These are phyloP conservation scores for Fraxinus sp. DNA, from an alignment of 305 asterid species.

Conservation along the genomic window DNA sequence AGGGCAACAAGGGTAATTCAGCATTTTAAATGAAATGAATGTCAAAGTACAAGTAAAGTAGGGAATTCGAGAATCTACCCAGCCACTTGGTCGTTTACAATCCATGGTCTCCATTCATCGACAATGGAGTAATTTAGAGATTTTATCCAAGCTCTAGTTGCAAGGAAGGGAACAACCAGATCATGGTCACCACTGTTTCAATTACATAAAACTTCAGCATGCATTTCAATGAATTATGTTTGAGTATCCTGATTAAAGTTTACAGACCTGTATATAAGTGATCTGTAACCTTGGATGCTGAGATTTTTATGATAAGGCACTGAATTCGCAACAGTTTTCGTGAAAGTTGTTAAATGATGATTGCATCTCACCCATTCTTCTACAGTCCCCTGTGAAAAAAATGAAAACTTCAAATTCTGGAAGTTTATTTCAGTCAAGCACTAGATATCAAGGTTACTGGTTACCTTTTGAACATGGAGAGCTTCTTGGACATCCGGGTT, in stretches of 20 bases:
- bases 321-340: not conserved
- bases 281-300: slow-evolving; percentile 16
- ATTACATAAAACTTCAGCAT: not conserved
- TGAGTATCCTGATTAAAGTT: not conserved
- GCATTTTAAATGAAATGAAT: not conserved
- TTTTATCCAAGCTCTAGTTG: not conserved
- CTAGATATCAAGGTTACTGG: not conserved
- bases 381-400: slow-evolving; percentile 7
- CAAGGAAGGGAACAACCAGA: not conserved
- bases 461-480: slow-evolving; percentile 22
- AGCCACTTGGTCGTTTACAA: slow-evolving; percentile 15
- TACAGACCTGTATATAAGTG: slow-evolving; percentile 25
- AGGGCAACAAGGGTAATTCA: not conserved
- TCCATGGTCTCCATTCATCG: slow-evolving; percentile 23
- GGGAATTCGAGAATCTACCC: not conserved
- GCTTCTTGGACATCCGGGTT: slow-evolving; percentile 23
- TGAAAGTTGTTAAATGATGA: not conserved
- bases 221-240: not conserved
- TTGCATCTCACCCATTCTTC: slow-evolving; percentile 19
- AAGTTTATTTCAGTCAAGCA: not conserved
- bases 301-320: slow-evolving; percentile 7
- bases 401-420: not conserved
- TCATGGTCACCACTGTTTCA: not conserved
- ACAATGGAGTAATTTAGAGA: slow-evolving; percentile 18
- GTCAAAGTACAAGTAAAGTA: not conserved